Conservation (phyloP, 805 yeast genomes). For the Wickerhamiella alocasiicola region DNA sequence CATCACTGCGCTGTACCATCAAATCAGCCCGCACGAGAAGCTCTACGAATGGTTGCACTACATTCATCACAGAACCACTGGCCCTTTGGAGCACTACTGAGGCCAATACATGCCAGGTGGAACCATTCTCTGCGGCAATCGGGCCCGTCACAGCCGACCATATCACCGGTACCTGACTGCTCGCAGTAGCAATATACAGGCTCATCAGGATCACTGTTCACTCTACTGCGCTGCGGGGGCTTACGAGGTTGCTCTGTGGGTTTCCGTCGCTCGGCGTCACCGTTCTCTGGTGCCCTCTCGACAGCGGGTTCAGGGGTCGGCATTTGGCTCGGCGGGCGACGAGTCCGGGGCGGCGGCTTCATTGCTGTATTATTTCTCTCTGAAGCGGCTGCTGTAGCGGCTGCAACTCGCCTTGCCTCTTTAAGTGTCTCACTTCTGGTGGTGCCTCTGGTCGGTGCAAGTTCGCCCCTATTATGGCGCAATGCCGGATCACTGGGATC, state of each 20-base stretch:
- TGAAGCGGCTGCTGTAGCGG: no score
- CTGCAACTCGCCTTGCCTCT: no score
- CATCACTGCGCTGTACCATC: no score
- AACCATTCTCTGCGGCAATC: constrained; percentile 91
- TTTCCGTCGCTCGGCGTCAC: no score
- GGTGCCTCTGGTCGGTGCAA: no score
- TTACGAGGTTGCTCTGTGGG: no score
- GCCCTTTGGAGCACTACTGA: constrained; percentile 74
- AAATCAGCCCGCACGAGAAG: no score
- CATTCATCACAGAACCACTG: constrained; percentile 75
- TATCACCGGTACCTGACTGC: constrained; percentile 94
- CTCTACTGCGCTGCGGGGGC: constrained; percentile 6
- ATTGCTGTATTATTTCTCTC: neutral
- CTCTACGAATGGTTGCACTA: constrained; percentile 18
- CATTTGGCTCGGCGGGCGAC: neutral
- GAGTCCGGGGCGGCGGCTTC: neutral
- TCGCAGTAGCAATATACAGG: constrained; percentile 93
- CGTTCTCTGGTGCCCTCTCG: no score
- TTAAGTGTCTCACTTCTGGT: no score
- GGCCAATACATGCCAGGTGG: constrained; percentile 85
- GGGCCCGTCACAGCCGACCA: constrained; percentile 98
- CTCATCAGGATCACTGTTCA: constrained; percentile 43
- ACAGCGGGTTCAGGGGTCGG: neutral
- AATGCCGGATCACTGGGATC: constrained; percentile 79
- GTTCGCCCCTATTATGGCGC: constrained; percentile 42